Evolutionary conservation across 2,329 filamentous ascomycete species (phyloP), one percentile per base, ranked within the genome.

Genomic region (Exophiala viscosa): DNA sequence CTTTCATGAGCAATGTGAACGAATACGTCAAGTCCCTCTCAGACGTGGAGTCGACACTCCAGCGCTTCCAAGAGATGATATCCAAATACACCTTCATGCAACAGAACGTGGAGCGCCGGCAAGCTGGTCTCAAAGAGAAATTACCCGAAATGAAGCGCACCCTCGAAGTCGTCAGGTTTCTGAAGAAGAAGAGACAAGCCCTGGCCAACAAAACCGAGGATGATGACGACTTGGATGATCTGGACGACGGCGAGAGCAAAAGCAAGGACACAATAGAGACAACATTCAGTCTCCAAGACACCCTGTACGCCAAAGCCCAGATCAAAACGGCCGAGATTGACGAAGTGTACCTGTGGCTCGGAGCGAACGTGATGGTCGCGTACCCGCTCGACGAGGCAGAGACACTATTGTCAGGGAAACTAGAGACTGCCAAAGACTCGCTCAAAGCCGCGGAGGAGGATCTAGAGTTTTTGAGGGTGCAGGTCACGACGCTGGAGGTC

Each of bases 31-130:
- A 72, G 40, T 68, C 68, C 5, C 68, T 72, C 50, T 67, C 68
- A 4, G 73, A 76, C 44, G 73, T 75, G 57, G 73, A 76, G 58
- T 61, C 69, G 17, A 76, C 73, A 1, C 68, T 76, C 4, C 67
- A 68, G 54, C 69, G 67, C 14, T 76, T 76, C 65, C 73, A 76
- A 61, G 73, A 76, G 60, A 72, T 72, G 66, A 67, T 69, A 68
- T 95, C 90, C 64, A 99, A 99, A 80, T 99, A 99, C 76, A 93
- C 97, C 71, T 99, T 97, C 75, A 99, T 99, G 93, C 90, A 97
- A 74, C 78, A 87, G 68, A 97, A 96, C 71, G 88, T 93, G 54
- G 87, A 95, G 70, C 82, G 90, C 59, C 83, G 93, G 43, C 86
- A 88, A 48, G 78, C 80, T 3, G 90, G 91, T 2, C 76, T 99